Evolutionary conservation across 2,329 filamentous ascomycete species (phyloP), one percentile per base, ranked within the genome.

Genomic region (Zalaria sp.): DNA sequence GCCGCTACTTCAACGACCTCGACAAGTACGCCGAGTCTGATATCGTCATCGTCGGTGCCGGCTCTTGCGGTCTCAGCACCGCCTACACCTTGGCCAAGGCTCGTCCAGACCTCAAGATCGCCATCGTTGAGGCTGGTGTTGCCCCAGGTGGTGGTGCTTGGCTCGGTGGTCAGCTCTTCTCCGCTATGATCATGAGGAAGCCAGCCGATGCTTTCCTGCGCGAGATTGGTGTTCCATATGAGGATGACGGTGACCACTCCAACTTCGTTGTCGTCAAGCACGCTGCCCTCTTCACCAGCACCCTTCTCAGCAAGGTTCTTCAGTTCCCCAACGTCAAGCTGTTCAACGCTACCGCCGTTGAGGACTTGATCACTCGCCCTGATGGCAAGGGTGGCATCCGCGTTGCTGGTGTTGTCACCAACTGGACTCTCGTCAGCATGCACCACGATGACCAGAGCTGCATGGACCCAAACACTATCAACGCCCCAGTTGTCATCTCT

Each of bases 401-500:
- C 48, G 79, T 94, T 50, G 83, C 85, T 5, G 87, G 87, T 54
- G 87, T 94, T 1, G 88, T 95, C 42, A 93, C 85, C 55, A 95
- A 95, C 73, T 95, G 87, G 87, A 94, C 87, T 1, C 73, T 94
- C 26, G 87, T 94, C 38, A 77, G 80, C 35, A 83, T 60, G 57
- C 57, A 60, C 47, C 57, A 60, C 48, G 57, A 57, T 39, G 53
- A 54, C 42, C 47, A 49, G 40, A 46, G 68, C 47, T 94, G 87
- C 80, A 93, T 94, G 87, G 88, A 94, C 62, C 87, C 87, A 51
- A 93, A 91, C 75, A 94, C 87, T 55, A 93, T 94, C 74, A 94
- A 93, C 58, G 85, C 86, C 0, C 86, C 87, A 1, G 63, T 94
- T 45, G 71, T 94, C 57, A 83, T 95, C 67, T 86, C 80, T 44